Evolutionary conservation across 2,329 filamentous ascomycete genomes (phyloP), one percentile per base, ranked within the genome.

Genomic region (Trichoderma breve): DNA sequence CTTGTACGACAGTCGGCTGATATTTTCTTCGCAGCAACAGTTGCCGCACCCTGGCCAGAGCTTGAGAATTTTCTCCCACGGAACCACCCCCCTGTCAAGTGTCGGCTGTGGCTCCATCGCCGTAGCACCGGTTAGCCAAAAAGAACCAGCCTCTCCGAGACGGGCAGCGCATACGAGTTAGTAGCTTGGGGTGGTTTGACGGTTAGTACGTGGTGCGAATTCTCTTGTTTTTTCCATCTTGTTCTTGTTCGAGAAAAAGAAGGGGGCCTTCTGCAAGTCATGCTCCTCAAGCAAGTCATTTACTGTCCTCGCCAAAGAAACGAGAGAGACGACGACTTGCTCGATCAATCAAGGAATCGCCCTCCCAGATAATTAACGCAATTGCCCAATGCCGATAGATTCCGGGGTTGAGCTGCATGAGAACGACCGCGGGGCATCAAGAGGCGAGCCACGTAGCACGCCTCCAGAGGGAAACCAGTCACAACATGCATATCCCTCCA

Each of bases 361-460:
- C 28, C 14, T 34, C 57, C 39, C 28, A 36, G 67, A 61, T 71
- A 66, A 58, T 71, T 62, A 65, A 57, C 71, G 47, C 64, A 69
- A 69, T 63, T 58, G 75, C 72, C 74, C 74, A 76, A 77, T 76
- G 76, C 76, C 76, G 76, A 78, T 63, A 73, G 72, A 73, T 75
- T 71, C 74, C 71, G 76, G 74, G 73, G 71, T 77, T 72, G 73
- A 77, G 76, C 76, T 78, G 76, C 77, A 71, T 76, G 76, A 76
- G 74, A 74, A 75, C 74, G 71, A 71, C 76, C 74, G 73, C 74
- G 76, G 76, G 73, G 74, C 76, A 76, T 74, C 73, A 58, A 75
- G 74, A 79, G 73, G 74, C 77, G 77, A 78, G 79, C 79, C 79
- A 81, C 79, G 79, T 80, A 80, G 79, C 79, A 80, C 75, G 72